Evolutionary conservation across 768 basidiomycete genomes (phyloP).

Genomic region (Trametes punicea): DNA sequence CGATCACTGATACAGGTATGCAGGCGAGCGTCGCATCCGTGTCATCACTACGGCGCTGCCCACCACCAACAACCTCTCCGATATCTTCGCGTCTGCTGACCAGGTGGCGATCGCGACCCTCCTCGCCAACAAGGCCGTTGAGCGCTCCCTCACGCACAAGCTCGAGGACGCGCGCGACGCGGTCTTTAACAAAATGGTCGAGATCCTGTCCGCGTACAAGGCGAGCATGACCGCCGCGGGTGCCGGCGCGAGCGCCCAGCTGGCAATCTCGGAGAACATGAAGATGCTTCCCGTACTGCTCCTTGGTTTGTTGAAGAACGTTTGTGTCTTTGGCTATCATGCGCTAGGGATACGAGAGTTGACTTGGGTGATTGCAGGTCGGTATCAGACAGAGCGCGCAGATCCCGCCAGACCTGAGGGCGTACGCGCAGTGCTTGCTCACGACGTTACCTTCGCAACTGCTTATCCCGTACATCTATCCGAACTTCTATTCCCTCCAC

Average conservation of each 20-base stretch:
- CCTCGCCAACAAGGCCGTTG: conserved; percentile 58
- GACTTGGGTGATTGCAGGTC: conserved; percentile 49
- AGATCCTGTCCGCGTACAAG: conserved; percentile 65
- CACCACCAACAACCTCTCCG: conserved; percentile 53
- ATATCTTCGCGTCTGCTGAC: conserved; percentile 56
- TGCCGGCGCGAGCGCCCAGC: conserved; percentile 88
- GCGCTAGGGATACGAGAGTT: background rate
- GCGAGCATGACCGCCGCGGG: conserved; percentile 94
- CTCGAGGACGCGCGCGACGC: conserved; percentile 58
- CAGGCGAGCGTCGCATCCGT: conserved; percentile 55
- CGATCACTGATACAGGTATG: background rate
- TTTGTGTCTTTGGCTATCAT: conserved; percentile 34
- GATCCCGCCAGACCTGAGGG: conserved; percentile 94
- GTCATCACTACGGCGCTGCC: conserved; percentile 59
- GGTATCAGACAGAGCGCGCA: conserved; percentile 94
- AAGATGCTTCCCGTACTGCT: conserved; percentile 90
- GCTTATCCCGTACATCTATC: conserved; percentile 92
- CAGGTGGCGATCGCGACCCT: conserved; percentile 52
- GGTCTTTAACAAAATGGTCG: conserved; percentile 52
- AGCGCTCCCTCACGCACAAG: conserved; percentile 48
- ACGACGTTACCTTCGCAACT: conserved; percentile 89
- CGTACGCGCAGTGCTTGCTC: conserved; percentile 90
- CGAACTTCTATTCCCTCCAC: conserved; percentile 92
- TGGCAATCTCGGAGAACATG: conserved; percentile 90
- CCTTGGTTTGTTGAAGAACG: conserved; percentile 92